Percentiles rank a stretch among this genome's conserved stretches.
phyloP scores from a whole-genome alignment of 2,329 filamentous ascomycete genomes.

The Neopestalotiopsis rosae region DNA sequence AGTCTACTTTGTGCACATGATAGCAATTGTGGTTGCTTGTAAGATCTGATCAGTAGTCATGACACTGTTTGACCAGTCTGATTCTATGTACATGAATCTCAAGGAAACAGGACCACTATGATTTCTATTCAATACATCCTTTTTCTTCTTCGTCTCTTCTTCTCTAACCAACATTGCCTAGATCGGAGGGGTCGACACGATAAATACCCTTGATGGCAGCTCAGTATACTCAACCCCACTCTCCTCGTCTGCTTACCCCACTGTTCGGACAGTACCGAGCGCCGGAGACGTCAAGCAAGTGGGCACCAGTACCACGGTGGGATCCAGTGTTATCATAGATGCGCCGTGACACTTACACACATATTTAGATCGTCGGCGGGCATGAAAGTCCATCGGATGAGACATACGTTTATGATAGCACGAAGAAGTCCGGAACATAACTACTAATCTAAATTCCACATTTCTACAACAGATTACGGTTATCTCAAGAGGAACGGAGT shows the following conservation, averaged over 20 bases:
- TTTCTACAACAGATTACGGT: too few species aligned
- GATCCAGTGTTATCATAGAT: background rate
- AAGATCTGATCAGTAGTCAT: too few species aligned
- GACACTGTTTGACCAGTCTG: too few species aligned
- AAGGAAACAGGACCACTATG: too few species aligned
- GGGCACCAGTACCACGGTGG: background rate
- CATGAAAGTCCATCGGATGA: background rate
- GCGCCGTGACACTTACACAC: background rate
- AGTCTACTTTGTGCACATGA: too few species aligned
- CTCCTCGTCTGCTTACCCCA: background rate
- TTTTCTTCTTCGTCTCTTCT: too few species aligned
- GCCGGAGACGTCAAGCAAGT: conserved; percentile 1
- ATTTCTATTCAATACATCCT: too few species aligned
- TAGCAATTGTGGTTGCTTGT: too few species aligned
- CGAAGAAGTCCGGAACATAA: background rate
- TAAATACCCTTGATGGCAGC: background rate
- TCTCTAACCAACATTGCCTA: background rate
- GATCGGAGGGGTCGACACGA: background rate
- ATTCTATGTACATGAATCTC: too few species aligned
- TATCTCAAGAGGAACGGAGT: too few species aligned
- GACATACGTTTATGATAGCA: background rate
- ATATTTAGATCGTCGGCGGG: background rate
- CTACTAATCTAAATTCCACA: too few species aligned
- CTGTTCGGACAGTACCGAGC: conserved; percentile 4
- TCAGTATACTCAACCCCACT: conserved; percentile 2